Conservation (phyloP, 768 basidiomycete species). For the Paxillus rubicundulus region DNA sequence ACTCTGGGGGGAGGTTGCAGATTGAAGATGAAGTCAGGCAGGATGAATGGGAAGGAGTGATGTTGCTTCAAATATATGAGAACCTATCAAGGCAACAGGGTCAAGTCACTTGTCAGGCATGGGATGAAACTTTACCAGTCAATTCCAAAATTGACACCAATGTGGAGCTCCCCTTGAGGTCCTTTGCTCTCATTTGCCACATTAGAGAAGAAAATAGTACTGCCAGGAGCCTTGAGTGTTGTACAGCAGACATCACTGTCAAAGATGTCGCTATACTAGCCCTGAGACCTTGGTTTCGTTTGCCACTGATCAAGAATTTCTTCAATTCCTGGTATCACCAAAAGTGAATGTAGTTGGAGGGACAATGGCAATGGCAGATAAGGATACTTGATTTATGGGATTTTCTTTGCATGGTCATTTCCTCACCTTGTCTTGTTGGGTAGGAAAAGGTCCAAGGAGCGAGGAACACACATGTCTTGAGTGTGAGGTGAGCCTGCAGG, state of each 20-base stretch:
- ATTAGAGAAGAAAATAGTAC: slow-evolving; percentile 27
- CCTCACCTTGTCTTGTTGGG: slow-evolving; percentile 4
- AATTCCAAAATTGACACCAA: slow-evolving; percentile 29
- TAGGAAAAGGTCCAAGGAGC: neutral
- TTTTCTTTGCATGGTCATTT: neutral
- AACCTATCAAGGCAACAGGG: slow-evolving; percentile 22
- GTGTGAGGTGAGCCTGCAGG: neutral
- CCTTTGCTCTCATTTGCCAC: slow-evolving; percentile 2
- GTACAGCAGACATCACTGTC: slow-evolving; percentile 25
- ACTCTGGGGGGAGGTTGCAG: slow-evolving; percentile 28
- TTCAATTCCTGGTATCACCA: slow-evolving; percentile 1
- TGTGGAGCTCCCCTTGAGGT: slow-evolving; percentile 25
- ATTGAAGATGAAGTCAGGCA: slow-evolving; percentile 35
- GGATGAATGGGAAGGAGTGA: slow-evolving; percentile 36
- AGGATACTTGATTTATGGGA: neutral
- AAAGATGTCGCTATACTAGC: slow-evolving; percentile 23
- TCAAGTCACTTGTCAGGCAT: too few species aligned
- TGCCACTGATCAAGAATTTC: neutral
- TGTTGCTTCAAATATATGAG: slow-evolving; percentile 34
- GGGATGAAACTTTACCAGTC: slow-evolving; percentile 33
- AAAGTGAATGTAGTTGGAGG: neutral
- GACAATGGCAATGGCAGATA: slow-evolving; percentile 4
- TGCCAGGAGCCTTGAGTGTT: slow-evolving; percentile 1
- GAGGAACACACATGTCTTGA: neutral
- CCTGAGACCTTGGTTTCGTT: neutral